Evolutionary conservation across 202 grass and related monocot genomes (phyloP), one percentile per base, ranked within the genome.

Genomic region (Setaria viridis): DNA sequence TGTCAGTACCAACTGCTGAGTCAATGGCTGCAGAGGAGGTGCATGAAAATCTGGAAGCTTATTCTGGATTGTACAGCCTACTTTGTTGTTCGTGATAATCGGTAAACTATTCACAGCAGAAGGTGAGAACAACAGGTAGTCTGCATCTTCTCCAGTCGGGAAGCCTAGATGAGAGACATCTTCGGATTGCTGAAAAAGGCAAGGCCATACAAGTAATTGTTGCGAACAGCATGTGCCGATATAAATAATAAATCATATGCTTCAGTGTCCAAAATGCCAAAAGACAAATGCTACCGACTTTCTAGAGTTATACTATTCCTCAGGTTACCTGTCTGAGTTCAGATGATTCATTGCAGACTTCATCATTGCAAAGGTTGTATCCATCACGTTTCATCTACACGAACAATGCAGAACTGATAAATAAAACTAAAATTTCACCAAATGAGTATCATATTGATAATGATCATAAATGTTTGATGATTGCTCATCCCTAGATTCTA

Each of bases 361-460:
- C 62, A 77, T 47, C 53, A 5, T 66, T 21, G 49, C 63, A 66
- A 72, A 87, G 76, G 33, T 59, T 47, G 33, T 85, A 91, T 21
- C 81, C 89, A 64, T 91, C 89, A 1, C 66, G 63, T 81, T 84
- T 82, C 89, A 87, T 91, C 89, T 91, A 54, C 19, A 77, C 21
- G 56, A 34, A 50, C 2, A 77, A 66, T 17, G 16, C n/a, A 3
- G 16, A 62, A 57, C 11, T 78, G 12, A 51, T 43, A 56, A 69
- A 62, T 47, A 50, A 16, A 62, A 42, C 47, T 9, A 70, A 47
- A 77, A 4, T 8, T 69, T 54, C 32, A 19, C 41, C 46, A 77
- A 50, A 46, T 41, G 37, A 15, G 39, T 21, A 69, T 12, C 74
- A 67, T 14, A 87, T 48, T 59, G 30, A 25, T 56, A 68, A 51